A percentile compares a stretch with the other conserved stretches of the same genome.
Evolutionary conservation across 1,139 yeast genomes (phyloP).

Genomic region (Hyphopichia wangnamkhiaoensis): DNA sequence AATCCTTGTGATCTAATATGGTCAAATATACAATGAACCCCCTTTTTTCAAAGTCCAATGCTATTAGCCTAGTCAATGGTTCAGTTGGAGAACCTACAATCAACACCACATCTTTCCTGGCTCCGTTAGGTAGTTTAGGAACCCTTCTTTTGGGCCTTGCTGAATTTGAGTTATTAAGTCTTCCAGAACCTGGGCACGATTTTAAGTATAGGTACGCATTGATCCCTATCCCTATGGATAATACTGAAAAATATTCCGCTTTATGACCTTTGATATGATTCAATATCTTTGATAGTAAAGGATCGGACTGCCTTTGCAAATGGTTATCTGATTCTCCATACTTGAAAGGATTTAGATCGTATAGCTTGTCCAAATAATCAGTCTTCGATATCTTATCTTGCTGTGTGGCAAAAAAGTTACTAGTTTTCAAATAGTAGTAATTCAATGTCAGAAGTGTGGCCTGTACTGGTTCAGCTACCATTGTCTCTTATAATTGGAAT

Average conservation of each 20-base stretch:
- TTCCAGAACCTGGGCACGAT: neutral
- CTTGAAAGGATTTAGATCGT: constrained; percentile 14
- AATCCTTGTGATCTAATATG: constrained; percentile 64
- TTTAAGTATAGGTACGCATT: constrained; percentile 15
- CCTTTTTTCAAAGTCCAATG: constrained; percentile 71
- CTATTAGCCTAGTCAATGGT: constrained; percentile 68
- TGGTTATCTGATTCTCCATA: neutral
- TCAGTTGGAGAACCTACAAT: constrained; percentile 79
- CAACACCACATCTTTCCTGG: constrained; percentile 71
- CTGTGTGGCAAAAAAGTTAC: constrained; percentile 25
- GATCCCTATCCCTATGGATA: constrained; percentile 34
- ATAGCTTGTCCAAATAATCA: constrained; percentile 18
- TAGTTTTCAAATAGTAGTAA: constrained; percentile 24
- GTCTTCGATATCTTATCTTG: constrained; percentile 23
- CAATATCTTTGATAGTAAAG: constrained; percentile 9
- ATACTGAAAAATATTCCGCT: constrained; percentile 17
- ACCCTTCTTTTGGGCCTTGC: constrained; percentile 52
- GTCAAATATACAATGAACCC: constrained; percentile 83
- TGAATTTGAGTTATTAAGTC: neutral
- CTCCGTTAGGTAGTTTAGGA: constrained; percentile 63
- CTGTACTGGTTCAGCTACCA: constrained; percentile 52
- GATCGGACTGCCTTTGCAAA: neutral
- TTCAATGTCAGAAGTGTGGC: constrained; percentile 37
- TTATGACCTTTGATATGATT: constrained; percentile 16
- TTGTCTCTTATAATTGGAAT: too few relatives aligned